Base-by-base conservation (phyloP, 495 filamentous ascomycete species). In the Trichoderma virens region DNA sequence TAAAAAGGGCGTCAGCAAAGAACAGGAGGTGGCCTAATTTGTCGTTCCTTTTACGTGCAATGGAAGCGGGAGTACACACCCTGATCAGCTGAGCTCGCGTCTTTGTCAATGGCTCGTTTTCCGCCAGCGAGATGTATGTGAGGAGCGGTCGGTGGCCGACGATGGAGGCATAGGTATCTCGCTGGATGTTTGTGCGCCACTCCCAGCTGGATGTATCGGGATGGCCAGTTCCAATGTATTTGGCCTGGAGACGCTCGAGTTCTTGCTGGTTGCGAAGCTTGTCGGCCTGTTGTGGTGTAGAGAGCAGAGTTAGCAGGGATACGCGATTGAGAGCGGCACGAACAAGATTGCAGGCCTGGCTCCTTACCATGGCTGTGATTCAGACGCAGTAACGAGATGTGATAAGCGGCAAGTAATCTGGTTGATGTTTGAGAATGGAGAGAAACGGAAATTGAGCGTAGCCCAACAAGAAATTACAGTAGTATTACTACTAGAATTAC, bases 211-310 rank as follows among this genome's bases (percentile, higher is more conserved):
- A 97, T 9, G 95, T 98, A 78, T 99, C 94, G 61, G 94, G 91
- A 76, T 97, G 93, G n/a, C 95, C 95, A 13, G 93, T 98, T 72
- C 94, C 94, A 71, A 98, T 80, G 79, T 94, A 95, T 60, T 92
- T 92, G 69, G 91, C 85, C 77, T 98, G 94, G 13, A 98, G 89
- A 66, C 89, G 85, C 78, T 98, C 95, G 70, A 99, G 93, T 72
- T 98, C 94, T 76, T 98, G 95, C 65, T 93, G 89, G 16, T 92
- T 92, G 74, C 95, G 92, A 66, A 98, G 90, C 80, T 98, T 98
- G 83, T 98, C 94, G 70, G 94, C 94, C 94, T 84, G 38, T 62
- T 31, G 35, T 11, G 0, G 18, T 8, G 43, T 6, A 47, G 31
- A 34, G 54, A 27, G 67, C 59, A 67, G 56, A 47, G 63, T 64